Conservation (phyloP, 2,329 filamentous ascomycete genomes). For the Didymella exigua region DNA sequence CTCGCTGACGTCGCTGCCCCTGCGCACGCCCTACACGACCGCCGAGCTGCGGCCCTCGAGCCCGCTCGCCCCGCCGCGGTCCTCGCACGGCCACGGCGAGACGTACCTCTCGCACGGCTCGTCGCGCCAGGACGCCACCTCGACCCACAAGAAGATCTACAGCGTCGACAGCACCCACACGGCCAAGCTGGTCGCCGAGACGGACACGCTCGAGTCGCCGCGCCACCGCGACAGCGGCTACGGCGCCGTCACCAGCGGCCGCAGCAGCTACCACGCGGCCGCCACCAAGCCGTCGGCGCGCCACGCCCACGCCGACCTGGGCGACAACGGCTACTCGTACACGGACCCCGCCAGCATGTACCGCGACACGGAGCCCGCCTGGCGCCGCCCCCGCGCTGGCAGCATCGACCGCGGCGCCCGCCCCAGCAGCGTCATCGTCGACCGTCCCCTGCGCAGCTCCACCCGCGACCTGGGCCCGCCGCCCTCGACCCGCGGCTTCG, state of each 20-base stretch:
- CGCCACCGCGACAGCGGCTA: conserved; percentile 33
- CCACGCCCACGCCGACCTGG: conserved; percentile 42
- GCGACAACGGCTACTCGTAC: conserved; percentile 55
- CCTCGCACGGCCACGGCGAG: conserved; percentile 42
- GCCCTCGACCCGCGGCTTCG: conserved; percentile 71
- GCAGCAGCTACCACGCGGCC: conserved; percentile 37
- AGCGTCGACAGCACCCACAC: conserved; percentile 54
- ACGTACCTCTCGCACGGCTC: conserved; percentile 47
- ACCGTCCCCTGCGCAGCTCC: conserved; percentile 46
- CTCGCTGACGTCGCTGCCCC: conserved; percentile 37
- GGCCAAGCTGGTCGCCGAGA: conserved; percentile 46
- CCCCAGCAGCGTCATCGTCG: conserved; percentile 53
- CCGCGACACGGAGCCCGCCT: conserved; percentile 56
- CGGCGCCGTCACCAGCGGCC: conserved; percentile 34
- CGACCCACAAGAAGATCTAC: conserved; percentile 56
- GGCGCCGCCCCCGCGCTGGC: conserved; percentile 52
- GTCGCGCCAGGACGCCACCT: conserved; percentile 21
- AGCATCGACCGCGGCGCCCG: conserved; percentile 54
- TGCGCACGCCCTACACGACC: conserved; percentile 38
- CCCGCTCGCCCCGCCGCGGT: conserved; percentile 47
- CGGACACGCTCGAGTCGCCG: conserved; percentile 44
- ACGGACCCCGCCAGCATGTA: conserved; percentile 59
- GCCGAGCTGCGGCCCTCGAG: conserved; percentile 48
- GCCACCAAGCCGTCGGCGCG: conserved; percentile 30
- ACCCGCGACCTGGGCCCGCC: conserved; percentile 59